Evolutionary conservation across 352 stramenopile genomes (phyloP), one percentile per base, ranked within the genome.

Genomic region (Pythium angustatum): DNA sequence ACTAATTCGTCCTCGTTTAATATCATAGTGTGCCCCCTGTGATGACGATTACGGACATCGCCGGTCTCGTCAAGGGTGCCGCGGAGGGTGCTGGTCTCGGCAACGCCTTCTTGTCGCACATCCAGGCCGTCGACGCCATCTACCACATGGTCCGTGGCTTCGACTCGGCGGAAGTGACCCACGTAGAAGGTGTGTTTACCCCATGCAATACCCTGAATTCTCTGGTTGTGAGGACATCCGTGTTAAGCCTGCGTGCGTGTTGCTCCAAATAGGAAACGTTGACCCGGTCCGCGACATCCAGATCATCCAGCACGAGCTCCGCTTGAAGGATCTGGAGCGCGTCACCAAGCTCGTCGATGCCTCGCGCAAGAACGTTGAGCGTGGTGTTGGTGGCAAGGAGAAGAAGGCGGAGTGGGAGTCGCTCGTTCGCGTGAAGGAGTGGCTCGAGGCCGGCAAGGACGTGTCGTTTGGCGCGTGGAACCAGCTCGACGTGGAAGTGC

Each of bases 291-390:
- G 96, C n/a, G 98, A 99, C 76, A 82, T 98, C 2, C 94, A 99
- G 22, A 92, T 98, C n/a, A 99, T 99, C 66, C 97, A 98, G 64
- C 86, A 97, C 1, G 98, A 99, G 74, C 79, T 99, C 24, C 91
- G 98, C 28, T 84, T 99, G 60, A 90, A 95, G 2, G 85, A 94
- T 56, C 69, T 94, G 58, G 79, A 94, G 62, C 90, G 79, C 5
- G 85, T 94, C 24, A 81, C 91, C 63, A 88, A 87, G 62, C 75
- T 80, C 14, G 58, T 92, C 43, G 51, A 64, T 27, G 89, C 79
- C 31, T 57, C 90, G 44, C 67, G 62, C 48, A 94, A 92, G 77
- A n/a, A n/a, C n/a, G n/a, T n/a, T n/a, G n/a, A n/a, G n/a, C n/a
- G n/a, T n/a, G n/a, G n/a, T n/a, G n/a, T n/a, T n/a, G n/a, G n/a